A percentile compares a stretch with the other conserved stretches of the same genome.
phyloP scores from a whole-genome alignment of 768 basidiomycete genomes.

The Phylloporus scabripes region DNA sequence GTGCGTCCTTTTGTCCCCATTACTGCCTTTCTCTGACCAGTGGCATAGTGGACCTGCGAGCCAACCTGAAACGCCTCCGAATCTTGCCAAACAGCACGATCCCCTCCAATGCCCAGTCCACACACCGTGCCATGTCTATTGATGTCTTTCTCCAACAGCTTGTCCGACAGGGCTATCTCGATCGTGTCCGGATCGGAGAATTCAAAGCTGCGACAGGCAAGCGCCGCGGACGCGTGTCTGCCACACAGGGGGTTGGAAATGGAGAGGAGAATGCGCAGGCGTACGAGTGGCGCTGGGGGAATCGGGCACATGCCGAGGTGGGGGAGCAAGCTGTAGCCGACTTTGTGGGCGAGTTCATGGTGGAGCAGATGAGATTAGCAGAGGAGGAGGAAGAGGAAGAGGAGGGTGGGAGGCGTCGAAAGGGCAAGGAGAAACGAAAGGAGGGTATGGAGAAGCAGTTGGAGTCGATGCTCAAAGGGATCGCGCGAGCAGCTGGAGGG shows the following conservation, averaged over 20 bases:
- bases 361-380: constrained; percentile 12
- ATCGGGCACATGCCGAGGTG: constrained; percentile 73
- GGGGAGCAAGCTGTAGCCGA: constrained; percentile 69
- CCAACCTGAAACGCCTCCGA: constrained; percentile 62
- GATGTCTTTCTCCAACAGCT: constrained; percentile 63
- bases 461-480: constrained; percentile 31
- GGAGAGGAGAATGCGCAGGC: constrained; percentile 24
- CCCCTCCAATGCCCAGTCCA: constrained; percentile 46
- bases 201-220: constrained; percentile 43
- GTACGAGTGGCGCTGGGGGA: constrained; percentile 83
- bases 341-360: constrained; percentile 81
- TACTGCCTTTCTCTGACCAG: background rate
- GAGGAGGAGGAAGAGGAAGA: constrained; percentile 20
- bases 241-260: constrained; percentile 33
- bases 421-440: constrained; percentile 15
- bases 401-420: constrained; percentile 4
- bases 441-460: constrained; percentile 19
- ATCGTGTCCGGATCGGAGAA: constrained; percentile 53
- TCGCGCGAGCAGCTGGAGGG: constrained; percentile 59
- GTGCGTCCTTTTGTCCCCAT: constrained; percentile 36
- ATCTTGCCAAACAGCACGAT: constrained; percentile 48
- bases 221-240: constrained; percentile 50
- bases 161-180: constrained; percentile 71
- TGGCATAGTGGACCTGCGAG: constrained; percentile 62
- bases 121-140: constrained; percentile 47